Evolutionary conservation across 306 rosid species (phyloP).

Genomic region (Glycine tomentella): DNA sequence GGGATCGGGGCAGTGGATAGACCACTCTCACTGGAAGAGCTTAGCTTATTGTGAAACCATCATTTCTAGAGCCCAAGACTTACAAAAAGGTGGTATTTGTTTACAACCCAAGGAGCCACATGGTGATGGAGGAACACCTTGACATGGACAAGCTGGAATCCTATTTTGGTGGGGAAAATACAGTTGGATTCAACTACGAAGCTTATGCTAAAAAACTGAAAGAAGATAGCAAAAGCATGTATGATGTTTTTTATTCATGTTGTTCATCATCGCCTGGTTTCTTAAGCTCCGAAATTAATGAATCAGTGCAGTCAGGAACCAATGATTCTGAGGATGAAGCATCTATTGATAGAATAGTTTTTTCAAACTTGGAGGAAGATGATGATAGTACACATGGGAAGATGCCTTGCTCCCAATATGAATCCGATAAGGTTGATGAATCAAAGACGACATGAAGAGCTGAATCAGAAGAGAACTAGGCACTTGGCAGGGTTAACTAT

Average conservation of each 20-base stretch:
- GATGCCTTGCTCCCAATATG: constrained; percentile 29
- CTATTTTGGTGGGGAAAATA: constrained; percentile 68
- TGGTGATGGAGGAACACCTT: constrained; percentile 71
- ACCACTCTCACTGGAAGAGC: too few species aligned
- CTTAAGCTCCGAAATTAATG: constrained; percentile 29
- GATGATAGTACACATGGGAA: constrained; percentile 26
- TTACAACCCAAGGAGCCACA: constrained; percentile 64
- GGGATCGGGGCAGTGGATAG: too few species aligned
- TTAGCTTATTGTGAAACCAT: too few species aligned
- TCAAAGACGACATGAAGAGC: constrained; percentile 14
- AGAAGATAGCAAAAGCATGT: constrained; percentile 65
- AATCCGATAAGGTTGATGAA: constrained; percentile 39
- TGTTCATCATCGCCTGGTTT: constrained; percentile 46
- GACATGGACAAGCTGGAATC: constrained; percentile 67
- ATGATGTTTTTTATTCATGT: constrained; percentile 46
- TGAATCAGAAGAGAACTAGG: constrained; percentile 30
- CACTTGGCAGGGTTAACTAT: constrained; percentile 16
- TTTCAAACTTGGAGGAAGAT: constrained; percentile 42
- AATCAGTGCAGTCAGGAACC: constrained; percentile 45
- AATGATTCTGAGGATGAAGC: constrained; percentile 49
- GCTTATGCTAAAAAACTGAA: constrained; percentile 63
- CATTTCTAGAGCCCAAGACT: constrained; percentile 77
- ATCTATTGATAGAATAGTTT: constrained; percentile 46
- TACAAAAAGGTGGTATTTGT: constrained; percentile 71
- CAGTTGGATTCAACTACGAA: constrained; percentile 55